These are phyloP conservation scores for Phytophthora capsici DNA, from an alignment of 352 stramenopile species.

Conservation along the genomic window DNA sequence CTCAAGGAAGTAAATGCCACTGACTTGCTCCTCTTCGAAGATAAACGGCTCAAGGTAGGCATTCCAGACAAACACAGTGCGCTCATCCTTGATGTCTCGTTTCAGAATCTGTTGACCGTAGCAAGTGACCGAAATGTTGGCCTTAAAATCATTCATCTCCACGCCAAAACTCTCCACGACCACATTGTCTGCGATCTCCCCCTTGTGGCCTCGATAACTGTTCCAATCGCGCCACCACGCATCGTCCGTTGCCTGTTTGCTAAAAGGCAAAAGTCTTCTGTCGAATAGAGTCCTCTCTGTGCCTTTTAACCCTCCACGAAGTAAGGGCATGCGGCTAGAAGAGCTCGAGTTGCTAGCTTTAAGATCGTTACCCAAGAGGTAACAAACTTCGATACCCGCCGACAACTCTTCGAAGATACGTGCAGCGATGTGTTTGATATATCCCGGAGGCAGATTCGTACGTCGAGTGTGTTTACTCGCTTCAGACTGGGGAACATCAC, in stretches of 20 bases:
- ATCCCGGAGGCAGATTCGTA: neutral
- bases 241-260: neutral
- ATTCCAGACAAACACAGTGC: neutral
- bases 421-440: neutral
- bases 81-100: neutral
- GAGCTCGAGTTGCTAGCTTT: neutral
- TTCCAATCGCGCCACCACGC: neutral
- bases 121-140: neutral
- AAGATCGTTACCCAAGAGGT: neutral
- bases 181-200: neutral
- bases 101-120: neutral
- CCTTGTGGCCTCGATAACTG: neutral
- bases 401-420: neutral
- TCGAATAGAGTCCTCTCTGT: neutral
- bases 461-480: neutral
- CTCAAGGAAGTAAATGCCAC: conserved; percentile 50
- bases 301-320: neutral
- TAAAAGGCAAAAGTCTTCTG: neutral
- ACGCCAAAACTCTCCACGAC: neutral
- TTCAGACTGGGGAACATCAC: neutral
- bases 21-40: conserved; percentile 50
- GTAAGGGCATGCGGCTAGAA: neutral
- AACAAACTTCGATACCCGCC: neutral
- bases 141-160: neutral
- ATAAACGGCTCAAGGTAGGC: conserved; percentile 49